Evolutionary conservation across 2,329 filamentous ascomycete species (phyloP), one percentile per base, ranked within the genome.

Genomic region (Myriosclerotinia scirpicola): DNA sequence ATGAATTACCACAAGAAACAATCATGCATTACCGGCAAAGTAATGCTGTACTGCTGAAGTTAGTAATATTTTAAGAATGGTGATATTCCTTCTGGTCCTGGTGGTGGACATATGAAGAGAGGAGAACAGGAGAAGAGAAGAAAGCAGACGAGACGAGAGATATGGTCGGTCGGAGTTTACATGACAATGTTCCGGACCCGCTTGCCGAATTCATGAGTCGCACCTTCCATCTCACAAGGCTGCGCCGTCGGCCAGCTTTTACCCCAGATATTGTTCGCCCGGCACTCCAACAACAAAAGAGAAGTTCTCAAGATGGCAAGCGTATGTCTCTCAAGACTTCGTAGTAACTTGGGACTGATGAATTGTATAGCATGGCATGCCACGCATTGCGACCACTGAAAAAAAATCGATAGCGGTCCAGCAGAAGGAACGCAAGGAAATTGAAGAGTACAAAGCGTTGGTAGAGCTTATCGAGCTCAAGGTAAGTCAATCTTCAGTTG

Each of bases 361-460:
- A 69, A 68, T 70, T 44, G 65, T 68, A 69, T 80, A 97, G 92
- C 93, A 97, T 84, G 92, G 92, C 76, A 85, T 96, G 77, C 86
- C 91, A 75, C 90, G 93, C 75, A 83, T 85, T 69, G 82, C 84
- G 69, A 81, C 83, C 73, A 81, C 79, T 65, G 79, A 81, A 69
- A 81, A 83, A 74, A 84, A 85, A 72, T 90, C 90, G 72, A 87
- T 90, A 73, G 87, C 91, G 76, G 86, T 90, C 75, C 85, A 85
- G 67, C 83, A 87, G 71, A 85, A 88, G 77, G 92, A 96, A 77
- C 82, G 87, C 66, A 85, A 87, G 72, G 90, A 90, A 78, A 96
- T 97, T 74, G 80, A 83, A 67, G 85, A 87, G 70, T 97, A 97
- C 79, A 88, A 86, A 71, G 80, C 84, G 14, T 81, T 97, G 54